Base-by-base conservation (phyloP, 192 early-diverging fungal genomes). In the Glomus cerebriforme region DNA sequence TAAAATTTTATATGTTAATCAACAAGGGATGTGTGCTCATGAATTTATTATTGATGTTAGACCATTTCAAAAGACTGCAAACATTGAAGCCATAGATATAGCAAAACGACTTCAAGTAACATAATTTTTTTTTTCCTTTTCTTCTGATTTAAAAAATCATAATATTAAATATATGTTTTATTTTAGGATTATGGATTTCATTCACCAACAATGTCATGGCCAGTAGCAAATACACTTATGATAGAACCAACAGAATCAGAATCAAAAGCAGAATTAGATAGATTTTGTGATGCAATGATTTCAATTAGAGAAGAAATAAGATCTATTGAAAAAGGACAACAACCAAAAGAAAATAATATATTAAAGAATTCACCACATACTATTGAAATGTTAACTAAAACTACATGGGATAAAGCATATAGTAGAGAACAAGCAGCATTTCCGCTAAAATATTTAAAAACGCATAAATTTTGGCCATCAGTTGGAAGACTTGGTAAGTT, bases 181-280 rank as follows among this genome's bases (percentile, higher is more conserved):
- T 47, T 45, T 35, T 35, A 78, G 86, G 98, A 99, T 86, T 99
- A 98, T 82, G 95, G 97, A 27, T 99, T 99, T 90, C 98, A 99
- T 87, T 92, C 91, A 43, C 98, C 98, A 43, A 99, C 98, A 82
- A 99, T 99, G 98, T 98, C 96, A 24, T 99, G 96, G 93, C 98
- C 98, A 27, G 97, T 98, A 29, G 88, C 95, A 78, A 97, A 98
- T 91, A 99, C 98, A 15, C 92, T 99, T 64, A 99, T 99, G 98
- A 92, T 99, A 80, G 98, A 99, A 88, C 98, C 98, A 22, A 99
- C 98, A 65, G 98, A 99, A 83, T 97, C 95, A 74, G 98, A 99
- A 85, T 88, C 90, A 80, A 92, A 93, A 82, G 90, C 85, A 79
- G 98, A 99, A 86, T 85, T 99, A 22, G 98, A 99, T 86, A 90